Percentiles rank a stretch among this genome's conserved stretches.
Conservation (phyloP, 2,329 filamentous ascomycete species). For the Phyllosticta ampelicida region DNA sequence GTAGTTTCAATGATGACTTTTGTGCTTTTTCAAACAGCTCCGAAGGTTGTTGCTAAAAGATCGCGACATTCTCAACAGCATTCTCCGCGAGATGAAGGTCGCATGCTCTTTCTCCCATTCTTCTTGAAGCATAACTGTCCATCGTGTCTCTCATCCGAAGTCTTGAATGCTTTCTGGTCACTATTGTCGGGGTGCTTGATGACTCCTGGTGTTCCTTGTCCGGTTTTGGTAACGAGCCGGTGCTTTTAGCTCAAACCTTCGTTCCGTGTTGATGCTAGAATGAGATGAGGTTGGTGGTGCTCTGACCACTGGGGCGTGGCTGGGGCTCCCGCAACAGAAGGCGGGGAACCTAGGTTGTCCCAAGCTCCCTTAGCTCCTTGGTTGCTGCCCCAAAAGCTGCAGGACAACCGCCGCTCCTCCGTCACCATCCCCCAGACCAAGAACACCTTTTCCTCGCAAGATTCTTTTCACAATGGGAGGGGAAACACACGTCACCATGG, state of each 20-base stretch:
- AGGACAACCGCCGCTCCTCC: background rate
- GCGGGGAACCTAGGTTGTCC: background rate
- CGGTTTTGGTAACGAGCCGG: too few species aligned
- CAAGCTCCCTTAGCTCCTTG: background rate
- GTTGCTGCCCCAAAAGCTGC: background rate
- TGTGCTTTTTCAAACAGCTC: background rate
- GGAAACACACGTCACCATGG: conserved; percentile 22
- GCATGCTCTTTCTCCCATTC: too few species aligned
- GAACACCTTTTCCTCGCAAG: background rate
- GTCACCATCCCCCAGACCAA: background rate
- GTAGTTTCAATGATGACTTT: background rate
- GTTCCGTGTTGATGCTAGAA: background rate
- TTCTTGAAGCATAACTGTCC: too few species aligned
- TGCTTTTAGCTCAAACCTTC: background rate
- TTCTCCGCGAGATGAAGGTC: too few species aligned
- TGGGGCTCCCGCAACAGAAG: background rate
- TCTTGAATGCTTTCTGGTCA: too few species aligned
- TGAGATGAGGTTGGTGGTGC: background rate
- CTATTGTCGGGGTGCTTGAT: too few species aligned
- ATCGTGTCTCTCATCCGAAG: too few species aligned
- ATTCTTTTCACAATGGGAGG: conserved; percentile 23
- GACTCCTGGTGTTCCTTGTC: too few species aligned
- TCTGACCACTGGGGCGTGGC: background rate
- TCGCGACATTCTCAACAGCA: too few species aligned
- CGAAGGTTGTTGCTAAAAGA: too few species aligned